These are phyloP conservation scores for Heliocybe sulcata DNA, from an alignment of 1,284 basidiomycete species.

Conservation along the genomic window DNA sequence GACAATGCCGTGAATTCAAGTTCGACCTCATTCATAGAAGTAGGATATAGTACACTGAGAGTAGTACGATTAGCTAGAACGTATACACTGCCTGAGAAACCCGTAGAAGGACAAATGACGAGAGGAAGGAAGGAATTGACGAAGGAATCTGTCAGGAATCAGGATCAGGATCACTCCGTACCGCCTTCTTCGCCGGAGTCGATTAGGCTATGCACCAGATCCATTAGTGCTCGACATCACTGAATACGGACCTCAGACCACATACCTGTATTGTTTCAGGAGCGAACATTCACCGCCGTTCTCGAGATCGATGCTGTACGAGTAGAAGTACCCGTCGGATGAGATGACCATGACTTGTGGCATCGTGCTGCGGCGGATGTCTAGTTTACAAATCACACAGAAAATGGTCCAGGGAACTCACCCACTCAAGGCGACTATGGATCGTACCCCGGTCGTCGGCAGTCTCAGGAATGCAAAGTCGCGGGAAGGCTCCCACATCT, in stretches of 20 bases:
- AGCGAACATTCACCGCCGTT: constrained; percentile 93
- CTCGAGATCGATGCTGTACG: constrained; percentile 94
- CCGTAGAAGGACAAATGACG: background rate
- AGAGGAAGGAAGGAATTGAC: background rate
- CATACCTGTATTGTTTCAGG: constrained; percentile 86
- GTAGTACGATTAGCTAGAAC: background rate
- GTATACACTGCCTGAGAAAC: background rate
- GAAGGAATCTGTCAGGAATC: background rate
- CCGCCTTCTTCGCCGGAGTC: background rate
- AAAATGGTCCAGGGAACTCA: constrained; percentile 47
- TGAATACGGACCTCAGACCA: constrained; percentile 1
- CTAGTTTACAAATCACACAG: no score
- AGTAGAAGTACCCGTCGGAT: constrained; percentile 93
- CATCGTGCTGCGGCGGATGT: constrained; percentile 58
- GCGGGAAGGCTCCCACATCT: constrained; percentile 95
- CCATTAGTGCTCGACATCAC: background rate
- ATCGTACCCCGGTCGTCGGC: constrained; percentile 74
- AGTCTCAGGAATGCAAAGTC: constrained; percentile 93
- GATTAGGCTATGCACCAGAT: background rate
- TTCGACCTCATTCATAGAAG: no score
- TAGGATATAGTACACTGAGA: background rate
- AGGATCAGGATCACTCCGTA: background rate
- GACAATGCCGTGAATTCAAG: no score
- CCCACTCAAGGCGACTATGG: constrained; percentile 83
- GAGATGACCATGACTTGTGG: constrained; percentile 98